Percentiles rank a stretch among this genome's conserved stretches.
Conservation (phyloP, 495 filamentous ascomycete genomes). For the Hypoxylon crocopeplum region DNA sequence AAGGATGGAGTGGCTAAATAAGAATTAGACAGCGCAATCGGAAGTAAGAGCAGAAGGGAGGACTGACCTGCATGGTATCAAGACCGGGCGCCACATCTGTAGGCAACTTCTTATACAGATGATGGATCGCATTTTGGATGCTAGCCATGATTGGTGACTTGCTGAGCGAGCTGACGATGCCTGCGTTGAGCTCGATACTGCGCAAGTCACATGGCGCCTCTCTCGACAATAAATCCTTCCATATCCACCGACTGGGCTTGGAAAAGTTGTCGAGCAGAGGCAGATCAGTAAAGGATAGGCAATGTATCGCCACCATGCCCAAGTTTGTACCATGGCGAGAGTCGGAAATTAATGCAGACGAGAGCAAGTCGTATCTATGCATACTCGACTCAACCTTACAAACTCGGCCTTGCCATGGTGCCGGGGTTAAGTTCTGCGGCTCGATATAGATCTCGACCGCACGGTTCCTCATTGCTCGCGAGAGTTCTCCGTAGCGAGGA, state of each 20-base stretch:
- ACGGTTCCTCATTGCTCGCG: slow-evolving; percentile 95
- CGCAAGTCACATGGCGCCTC: background rate
- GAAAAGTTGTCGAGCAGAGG: slow-evolving; percentile 41
- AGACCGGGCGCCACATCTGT: slow-evolving; percentile 11
- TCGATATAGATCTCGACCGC: slow-evolving; percentile 87
- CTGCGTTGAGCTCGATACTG: background rate
- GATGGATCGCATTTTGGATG: slow-evolving; percentile 26
- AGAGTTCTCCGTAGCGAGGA: slow-evolving; percentile 90
- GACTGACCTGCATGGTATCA: slow-evolving; percentile 30
- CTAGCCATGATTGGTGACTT: slow-evolving; percentile 14
- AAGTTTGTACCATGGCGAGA: slow-evolving; percentile 18
- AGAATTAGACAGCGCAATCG: slow-evolving; percentile 23
- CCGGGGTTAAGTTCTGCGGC: slow-evolving; percentile 23
- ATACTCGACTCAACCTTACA: slow-evolving; percentile 52
- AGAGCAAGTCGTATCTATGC: slow-evolving; percentile 45
- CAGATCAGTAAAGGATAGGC: slow-evolving; percentile 47
- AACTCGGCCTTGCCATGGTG: slow-evolving; percentile 34
- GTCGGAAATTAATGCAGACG: slow-evolving; percentile 19
- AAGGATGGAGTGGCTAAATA: slow-evolving; percentile 65
- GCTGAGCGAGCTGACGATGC: background rate
- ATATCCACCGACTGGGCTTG: slow-evolving; percentile 1
- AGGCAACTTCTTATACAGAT: slow-evolving; percentile 16
- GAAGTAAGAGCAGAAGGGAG: slow-evolving; percentile 5
- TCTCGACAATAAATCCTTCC: background rate
- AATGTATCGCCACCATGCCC: slow-evolving; percentile 41